Evolutionary conservation across 2,329 filamentous ascomycete genomes (phyloP).

Genomic region (Fonsecaea erecta): DNA sequence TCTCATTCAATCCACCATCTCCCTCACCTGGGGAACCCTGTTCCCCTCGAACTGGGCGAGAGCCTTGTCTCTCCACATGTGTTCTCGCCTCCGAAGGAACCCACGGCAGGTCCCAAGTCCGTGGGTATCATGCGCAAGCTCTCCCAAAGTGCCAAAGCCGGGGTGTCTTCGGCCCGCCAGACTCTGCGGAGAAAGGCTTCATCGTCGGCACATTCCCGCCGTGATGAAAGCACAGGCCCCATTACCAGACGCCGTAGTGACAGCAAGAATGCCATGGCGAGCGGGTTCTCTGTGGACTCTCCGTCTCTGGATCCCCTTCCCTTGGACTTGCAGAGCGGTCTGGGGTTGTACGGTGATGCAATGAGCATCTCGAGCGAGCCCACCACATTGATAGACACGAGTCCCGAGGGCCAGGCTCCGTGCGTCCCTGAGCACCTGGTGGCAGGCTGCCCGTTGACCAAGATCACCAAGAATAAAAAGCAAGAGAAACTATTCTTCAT

Average conservation of each 20-base stretch:
- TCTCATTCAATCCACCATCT: constrained; percentile 22
- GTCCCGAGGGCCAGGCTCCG: constrained; percentile 57
- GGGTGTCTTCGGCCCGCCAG: constrained; percentile 56
- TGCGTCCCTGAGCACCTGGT: constrained; percentile 77
- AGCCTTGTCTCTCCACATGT: constrained; percentile 59
- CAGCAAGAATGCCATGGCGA: constrained; percentile 72
- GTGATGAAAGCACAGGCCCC: constrained; percentile 87
- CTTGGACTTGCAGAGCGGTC: constrained; percentile 25
- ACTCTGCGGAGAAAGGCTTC: constrained; percentile 74
- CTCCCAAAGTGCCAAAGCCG: constrained; percentile 71
- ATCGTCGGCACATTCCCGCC: constrained; percentile 73
- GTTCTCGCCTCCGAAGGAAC: constrained; percentile 21
- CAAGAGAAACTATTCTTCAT: constrained; percentile 76
- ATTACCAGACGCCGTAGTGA: constrained; percentile 87
- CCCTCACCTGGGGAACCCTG: constrained; percentile 49
- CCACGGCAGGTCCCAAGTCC: constrained; percentile 51
- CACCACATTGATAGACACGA: constrained; percentile 42
- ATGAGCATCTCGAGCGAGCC: constrained; percentile 48
- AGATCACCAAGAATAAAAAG: constrained; percentile 82
- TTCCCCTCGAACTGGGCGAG: constrained; percentile 73
- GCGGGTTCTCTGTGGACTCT: constrained; percentile 17
- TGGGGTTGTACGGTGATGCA: constrained; percentile 45
- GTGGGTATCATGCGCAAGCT: constrained; percentile 79
- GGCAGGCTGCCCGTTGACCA: constrained; percentile 76
- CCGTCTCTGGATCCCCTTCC: constrained; percentile 27